Base-by-base conservation (phyloP, 805 yeast genomes). In the Wickerhamomyces strasburgensis region DNA sequence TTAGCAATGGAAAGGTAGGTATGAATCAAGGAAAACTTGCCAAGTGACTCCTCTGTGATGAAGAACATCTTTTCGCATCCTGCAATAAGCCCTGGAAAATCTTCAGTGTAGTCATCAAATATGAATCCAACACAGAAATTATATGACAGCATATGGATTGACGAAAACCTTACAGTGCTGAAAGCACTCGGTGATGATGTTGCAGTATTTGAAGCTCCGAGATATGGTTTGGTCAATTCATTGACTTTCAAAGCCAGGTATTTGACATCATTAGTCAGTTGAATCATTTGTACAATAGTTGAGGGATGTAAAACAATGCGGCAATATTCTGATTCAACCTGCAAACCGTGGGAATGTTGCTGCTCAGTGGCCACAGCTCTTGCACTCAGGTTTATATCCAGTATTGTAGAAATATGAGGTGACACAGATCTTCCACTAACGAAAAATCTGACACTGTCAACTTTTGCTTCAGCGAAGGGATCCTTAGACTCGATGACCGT, bases 91-190 rank as follows among this genome's bases (percentile, higher is more conserved):
- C 96, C 96, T 0, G 87, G 87, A 16, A 67, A 68, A 2, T 52
- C 42, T 2, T 56, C 53, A 5, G 56, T 57, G 25, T 21, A 8
- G 11, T 11, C 25, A 6, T 73, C 78, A 52, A 82, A 83, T 4
- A 83, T 54, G 88, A 95, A 86, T 0, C 96, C 95, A 24, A 83
- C 41, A 43, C 94, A 83, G 41, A 84, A 66, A 44, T 81, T 74
- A 46, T 78, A 72, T 0, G 86, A 73, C 5, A 78, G 54, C 17
- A 82, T 65, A 33, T 75, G 82, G 21, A 82, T 61, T 0, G 85
- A 32, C 67, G 70, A 43, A 68, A 64, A 37, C 25, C 34, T 27
- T 30, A 37, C 24, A n/a, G 35, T 21, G 10, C 11, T 7, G n/a
- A 15, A 5, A 5, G 11, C 24, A 17, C 23, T 5, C 14, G 29